Evolutionary conservation across 1,139 yeast species (phyloP), one percentile per base, ranked within the genome.

Genomic region (Debaryomyces coudertii): DNA sequence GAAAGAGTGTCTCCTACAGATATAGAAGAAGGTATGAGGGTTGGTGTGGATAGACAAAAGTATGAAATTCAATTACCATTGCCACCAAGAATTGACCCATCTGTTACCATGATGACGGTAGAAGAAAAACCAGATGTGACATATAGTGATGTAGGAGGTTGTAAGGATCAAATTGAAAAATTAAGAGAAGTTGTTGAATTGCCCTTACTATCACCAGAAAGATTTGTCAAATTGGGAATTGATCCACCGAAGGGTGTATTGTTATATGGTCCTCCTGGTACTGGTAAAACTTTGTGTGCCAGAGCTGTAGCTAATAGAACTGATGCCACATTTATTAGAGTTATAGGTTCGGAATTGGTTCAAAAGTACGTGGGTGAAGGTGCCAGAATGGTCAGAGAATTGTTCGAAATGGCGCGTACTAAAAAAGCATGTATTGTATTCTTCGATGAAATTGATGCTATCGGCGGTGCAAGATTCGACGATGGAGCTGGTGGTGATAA

Each of bases 401-500:
- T 93, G 61, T 93, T 93, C 62, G 99, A 93, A 66, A 90, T 93
- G 98, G 99, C 99, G 1, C 85, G 99, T 66, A 88, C 97, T 33
- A 92, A 93, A 69, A 90, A 92, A 64, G 98, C 99, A 4, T 92
- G 97, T 70, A 93, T 93, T 62, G 92, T 93, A 51, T 87, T 87
- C 68, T 92, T 93, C 62, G 99, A 93, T 71, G 99, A 93, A 75
- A 87, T 93, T 55, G 99, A 93, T 73, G 98, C 99, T 33, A 90
- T 93, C 69, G 99, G 99, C 54, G 98, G 98, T 24, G 98, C 98
- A 7, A 85, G 99, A 68, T 93, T 93, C 65, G 99, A 93, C 66
- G 99, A 93, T 66, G 98, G 98, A 57, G 99, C 98, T 15, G 99
- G 99, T 57, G 99, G 99, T 59, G 99, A 93, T 69, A 93, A 92